These are phyloP conservation scores for Neodidymelliopsis sp. DNA, from an alignment of 2,329 filamentous ascomycete species.

Conservation along the genomic window DNA sequence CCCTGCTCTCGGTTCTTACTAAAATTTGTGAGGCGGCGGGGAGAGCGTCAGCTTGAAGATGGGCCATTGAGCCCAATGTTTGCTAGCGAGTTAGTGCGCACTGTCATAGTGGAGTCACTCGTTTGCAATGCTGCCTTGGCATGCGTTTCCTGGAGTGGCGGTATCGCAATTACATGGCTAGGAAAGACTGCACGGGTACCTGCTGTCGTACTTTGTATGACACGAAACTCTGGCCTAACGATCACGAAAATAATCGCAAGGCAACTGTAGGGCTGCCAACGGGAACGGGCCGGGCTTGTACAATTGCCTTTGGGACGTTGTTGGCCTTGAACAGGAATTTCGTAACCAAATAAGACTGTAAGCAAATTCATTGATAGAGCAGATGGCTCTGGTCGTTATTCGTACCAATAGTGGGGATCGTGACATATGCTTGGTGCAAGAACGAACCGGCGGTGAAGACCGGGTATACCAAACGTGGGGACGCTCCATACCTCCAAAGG, in stretches of 20 bases:
- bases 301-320: not conserved
- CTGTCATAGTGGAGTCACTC: slow-evolving; percentile 18
- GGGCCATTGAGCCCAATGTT: slow-evolving; percentile 11
- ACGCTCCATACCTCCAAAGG: slow-evolving; percentile 11
- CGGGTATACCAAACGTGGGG: slow-evolving; percentile 15
- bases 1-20: slow-evolving; percentile 1
- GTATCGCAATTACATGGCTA: slow-evolving; percentile 24
- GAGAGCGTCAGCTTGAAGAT: slow-evolving; percentile 8
- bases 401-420: slow-evolving; percentile 26
- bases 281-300: not conserved
- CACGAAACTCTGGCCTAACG: not conserved
- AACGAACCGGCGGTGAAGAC: slow-evolving; percentile 1
- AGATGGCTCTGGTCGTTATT: slow-evolving; percentile 28
- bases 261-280: slow-evolving; percentile 2
- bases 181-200: slow-evolving; percentile 26
- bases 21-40: slow-evolving; percentile 14
- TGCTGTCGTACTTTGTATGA: slow-evolving; percentile 11
- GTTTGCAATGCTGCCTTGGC: slow-evolving; percentile 24
- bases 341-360: not conserved
- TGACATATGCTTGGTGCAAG: slow-evolving; percentile 18
- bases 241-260: slow-evolving; percentile 12
- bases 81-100: slow-evolving; percentile 22
- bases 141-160: slow-evolving; percentile 17
- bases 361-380: slow-evolving; percentile 16
- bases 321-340: not conserved